Evolutionary conservation across 2,329 filamentous ascomycete genomes (phyloP).

Genomic region (Colletotrichum sp.): DNA sequence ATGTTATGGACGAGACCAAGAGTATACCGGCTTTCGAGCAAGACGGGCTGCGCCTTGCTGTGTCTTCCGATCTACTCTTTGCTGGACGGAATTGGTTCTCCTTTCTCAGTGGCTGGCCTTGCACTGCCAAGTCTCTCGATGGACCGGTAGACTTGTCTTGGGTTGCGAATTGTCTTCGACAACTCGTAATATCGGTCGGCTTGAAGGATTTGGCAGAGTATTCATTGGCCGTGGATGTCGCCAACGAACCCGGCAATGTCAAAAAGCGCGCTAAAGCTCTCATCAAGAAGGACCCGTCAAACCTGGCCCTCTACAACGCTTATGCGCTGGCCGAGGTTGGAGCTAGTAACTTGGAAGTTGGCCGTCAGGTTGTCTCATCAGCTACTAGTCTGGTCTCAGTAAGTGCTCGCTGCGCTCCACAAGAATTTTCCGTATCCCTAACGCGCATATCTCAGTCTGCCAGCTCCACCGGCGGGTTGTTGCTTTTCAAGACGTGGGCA

Average conservation of each 20-base stretch:
- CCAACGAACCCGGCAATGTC: constrained; percentile 57
- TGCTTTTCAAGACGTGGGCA: constrained; percentile 66
- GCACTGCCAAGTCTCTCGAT: constrained; percentile 22
- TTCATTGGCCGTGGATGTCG: constrained; percentile 70
- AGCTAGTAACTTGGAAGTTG: constrained; percentile 61
- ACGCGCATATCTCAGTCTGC: background rate
- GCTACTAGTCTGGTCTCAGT: constrained; percentile 53
- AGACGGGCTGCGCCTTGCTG: constrained; percentile 29
- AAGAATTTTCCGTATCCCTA: background rate
- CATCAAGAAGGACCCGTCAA: constrained; percentile 70
- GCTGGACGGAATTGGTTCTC: constrained; percentile 49
- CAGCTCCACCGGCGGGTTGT: constrained; percentile 24
- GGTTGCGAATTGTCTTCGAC: constrained; percentile 59
- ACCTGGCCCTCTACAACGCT: constrained; percentile 75
- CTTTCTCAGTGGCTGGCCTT: constrained; percentile 35
- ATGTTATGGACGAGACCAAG: constrained; percentile 8
- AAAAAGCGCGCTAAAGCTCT: constrained; percentile 76
- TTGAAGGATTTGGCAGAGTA: constrained; percentile 69
- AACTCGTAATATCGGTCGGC: constrained; percentile 53
- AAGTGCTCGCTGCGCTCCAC: constrained; percentile 16
- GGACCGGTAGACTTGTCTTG: constrained; percentile 47
- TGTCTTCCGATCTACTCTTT: constrained; percentile 61
- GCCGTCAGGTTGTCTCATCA: constrained; percentile 69
- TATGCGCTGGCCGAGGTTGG: constrained; percentile 76
- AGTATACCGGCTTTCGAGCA: constrained; percentile 30